Percentiles rank a stretch among this genome's conserved stretches.
Evolutionary conservation across 1,284 basidiomycete genomes (phyloP).

Genomic region (Rhodotorula mucilaginosa): DNA sequence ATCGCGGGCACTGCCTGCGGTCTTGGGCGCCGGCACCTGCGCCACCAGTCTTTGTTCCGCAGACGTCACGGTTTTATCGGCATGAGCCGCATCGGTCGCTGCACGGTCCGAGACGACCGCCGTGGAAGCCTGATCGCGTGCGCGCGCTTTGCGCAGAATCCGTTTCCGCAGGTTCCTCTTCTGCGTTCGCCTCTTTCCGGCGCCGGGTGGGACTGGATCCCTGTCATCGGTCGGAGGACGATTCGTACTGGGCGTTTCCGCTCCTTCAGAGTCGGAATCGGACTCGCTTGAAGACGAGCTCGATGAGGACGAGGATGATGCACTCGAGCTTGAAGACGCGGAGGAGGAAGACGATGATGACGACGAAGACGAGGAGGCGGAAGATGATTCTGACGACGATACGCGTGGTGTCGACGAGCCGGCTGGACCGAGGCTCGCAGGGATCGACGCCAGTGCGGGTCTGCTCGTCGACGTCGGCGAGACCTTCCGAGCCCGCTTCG

Average conservation of each 20-base stretch:
- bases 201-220: constrained; percentile 2
- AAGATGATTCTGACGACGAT: not conserved
- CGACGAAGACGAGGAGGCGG: not conserved
- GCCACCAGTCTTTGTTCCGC: too few species aligned
- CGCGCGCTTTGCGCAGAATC: not conserved
- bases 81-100: not conserved
- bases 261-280: not conserved
- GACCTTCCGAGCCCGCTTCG: constrained; percentile 4
- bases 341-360: not conserved
- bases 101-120: not conserved
- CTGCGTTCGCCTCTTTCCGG: constrained; percentile 6
- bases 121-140: not conserved
- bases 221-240: not conserved
- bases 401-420: too few species aligned
- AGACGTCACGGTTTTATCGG: not conserved
- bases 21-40: too few species aligned
- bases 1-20: not conserved
- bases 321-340: constrained; percentile 1
- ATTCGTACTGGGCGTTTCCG: not conserved
- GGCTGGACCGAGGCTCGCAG: too few species aligned
- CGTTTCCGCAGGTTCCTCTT: constrained; percentile 28
- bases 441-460: too few species aligned
- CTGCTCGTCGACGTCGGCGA: not conserved
- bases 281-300: constrained; percentile 4
- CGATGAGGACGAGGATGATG: constrained; percentile 1